A percentile compares a stretch with the other conserved stretches of the same genome.
phyloP scores from a whole-genome alignment of 148 eudicot species.

The Bassia scoparia region DNA sequence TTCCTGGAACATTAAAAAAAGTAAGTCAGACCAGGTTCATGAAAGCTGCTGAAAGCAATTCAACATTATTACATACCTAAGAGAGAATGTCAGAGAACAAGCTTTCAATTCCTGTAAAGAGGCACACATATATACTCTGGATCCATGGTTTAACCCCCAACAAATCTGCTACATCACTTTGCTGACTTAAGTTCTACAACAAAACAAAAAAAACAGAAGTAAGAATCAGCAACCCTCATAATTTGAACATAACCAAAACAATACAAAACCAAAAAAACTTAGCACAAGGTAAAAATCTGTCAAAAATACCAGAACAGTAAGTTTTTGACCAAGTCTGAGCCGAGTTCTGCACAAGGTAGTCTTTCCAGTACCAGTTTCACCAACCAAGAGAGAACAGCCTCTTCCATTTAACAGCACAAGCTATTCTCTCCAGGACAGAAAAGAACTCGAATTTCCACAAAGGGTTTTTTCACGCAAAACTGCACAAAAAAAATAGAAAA shows the following conservation, averaged over 20 bases:
- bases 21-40: conserved; percentile 12
- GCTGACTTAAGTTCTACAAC: conserved; percentile 90
- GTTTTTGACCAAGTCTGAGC: conserved; percentile 83
- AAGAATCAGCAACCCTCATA: not conserved
- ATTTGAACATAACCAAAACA: not conserved
- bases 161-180: conserved; percentile 91
- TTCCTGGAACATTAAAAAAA: conserved; percentile 36
- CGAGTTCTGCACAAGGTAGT: conserved; percentile 94
- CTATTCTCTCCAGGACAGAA: conserved; percentile 78
- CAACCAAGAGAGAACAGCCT: conserved; percentile 91
- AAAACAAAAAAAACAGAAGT: conserved; percentile 1
- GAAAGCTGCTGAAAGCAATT: conserved; percentile 1
- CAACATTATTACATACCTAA: conserved; percentile 40
- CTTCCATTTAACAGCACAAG: conserved; percentile 82
- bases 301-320: conserved; percentile 82
- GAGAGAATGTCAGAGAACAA: conserved; percentile 54
- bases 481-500: conserved; percentile 24
- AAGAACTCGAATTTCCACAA: conserved; percentile 76
- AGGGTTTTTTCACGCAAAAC: conserved; percentile 48
- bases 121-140: conserved; percentile 69
- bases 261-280: not conserved
- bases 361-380: conserved; percentile 99
- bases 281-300: conserved; percentile 1
- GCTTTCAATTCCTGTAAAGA: conserved; percentile 72
- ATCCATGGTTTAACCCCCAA: conserved; percentile 88